Conservation (phyloP, 768 basidiomycete species). For the Boletus subcaerulescens region DNA sequence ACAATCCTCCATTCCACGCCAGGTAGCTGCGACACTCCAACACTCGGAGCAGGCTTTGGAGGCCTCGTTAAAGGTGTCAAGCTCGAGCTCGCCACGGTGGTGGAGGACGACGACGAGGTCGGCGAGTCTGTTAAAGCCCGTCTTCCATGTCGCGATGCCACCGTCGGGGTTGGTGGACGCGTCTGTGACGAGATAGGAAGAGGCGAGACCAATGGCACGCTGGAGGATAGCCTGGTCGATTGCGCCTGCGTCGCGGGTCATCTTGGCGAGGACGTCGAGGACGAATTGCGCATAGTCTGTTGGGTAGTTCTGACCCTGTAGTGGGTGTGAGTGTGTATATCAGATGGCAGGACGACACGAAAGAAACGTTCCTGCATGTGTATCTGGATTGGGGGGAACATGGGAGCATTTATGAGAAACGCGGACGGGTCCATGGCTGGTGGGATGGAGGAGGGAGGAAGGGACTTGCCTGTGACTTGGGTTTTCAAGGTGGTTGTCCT, state of each 20-base stretch:
- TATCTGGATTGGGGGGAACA: constrained; percentile 26
- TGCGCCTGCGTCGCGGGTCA: constrained; percentile 41
- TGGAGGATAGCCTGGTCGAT: constrained; percentile 64
- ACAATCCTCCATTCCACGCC: constrained; percentile 64
- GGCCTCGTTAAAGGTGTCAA: constrained; percentile 73
- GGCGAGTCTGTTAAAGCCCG: constrained; percentile 65
- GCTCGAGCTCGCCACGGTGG: constrained; percentile 59
- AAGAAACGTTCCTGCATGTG: constrained; percentile 29
- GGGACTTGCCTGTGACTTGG: constrained; percentile 15
- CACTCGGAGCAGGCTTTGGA: constrained; percentile 67
- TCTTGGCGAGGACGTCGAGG: constrained; percentile 49
- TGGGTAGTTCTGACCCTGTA: constrained; percentile 35
- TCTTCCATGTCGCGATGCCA: constrained; percentile 61
- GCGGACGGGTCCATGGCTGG: constrained; percentile 26
- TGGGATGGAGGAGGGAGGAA: not conserved
- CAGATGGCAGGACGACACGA: not conserved
- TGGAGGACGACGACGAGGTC: constrained; percentile 76
- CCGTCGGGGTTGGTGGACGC: constrained; percentile 55
- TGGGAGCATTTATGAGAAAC: constrained; percentile 13
- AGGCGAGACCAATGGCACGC: constrained; percentile 64
- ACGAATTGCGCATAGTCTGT: constrained; percentile 66
- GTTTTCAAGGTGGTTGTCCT: constrained; percentile 11
- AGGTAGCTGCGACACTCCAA: constrained; percentile 69
- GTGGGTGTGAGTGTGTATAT: constrained; percentile 1
- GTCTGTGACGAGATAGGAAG: constrained; percentile 79